Base-by-base conservation (phyloP, 1,139 yeast species). In the Petasospora rhodanensis region DNA sequence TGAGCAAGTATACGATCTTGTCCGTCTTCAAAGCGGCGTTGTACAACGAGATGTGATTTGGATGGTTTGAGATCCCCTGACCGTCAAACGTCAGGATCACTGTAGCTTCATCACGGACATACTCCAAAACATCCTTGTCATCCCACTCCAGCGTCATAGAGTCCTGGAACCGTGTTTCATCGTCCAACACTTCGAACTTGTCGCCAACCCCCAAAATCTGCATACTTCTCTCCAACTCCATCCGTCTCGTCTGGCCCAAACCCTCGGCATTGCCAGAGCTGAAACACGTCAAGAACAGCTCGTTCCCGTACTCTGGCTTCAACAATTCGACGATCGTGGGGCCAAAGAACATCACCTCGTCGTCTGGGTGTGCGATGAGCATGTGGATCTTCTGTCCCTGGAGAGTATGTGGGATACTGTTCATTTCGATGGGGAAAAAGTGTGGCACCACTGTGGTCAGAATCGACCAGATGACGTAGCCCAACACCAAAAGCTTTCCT, bases 311-410 rank as follows among this genome's bases (percentile, higher is more conserved):
- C 43, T 64, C 55, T 3, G 64, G 56, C 38, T 77, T 73, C 21
- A 62, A 45, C 35, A 79, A 49, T 43, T 74, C 81, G 8, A 73
- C 58, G 28, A 86, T 51, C 0, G 94, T 68, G 0, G 98, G 98
- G 1, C 89, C 76, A 53, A 91, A 93, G 59, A 93, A 93, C 98
- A 93, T 93, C 37, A 87, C 91, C 59, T 93, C 99, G 56, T 93
- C 99, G 58, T 93, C 99, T 0, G 99, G 99, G 58, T 93, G 99
- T 1, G 96, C 96, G 26, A 87, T 79, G 14, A 91, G 64, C 30
- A 84, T 62, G 43, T 68, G 70, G 2, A 72, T 37, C 3, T 32
- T 31, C 23, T 26, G 18, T 20, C 26, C 13, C 9, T 16, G 26
- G 3, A 37, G 34, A n/a, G n/a, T n/a, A n/a, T n/a, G n/a, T n/a